These are phyloP conservation scores for Schizochytrium sp. DNA, from an alignment of 108 stramenopile genomes.

Conservation along the genomic window DNA sequence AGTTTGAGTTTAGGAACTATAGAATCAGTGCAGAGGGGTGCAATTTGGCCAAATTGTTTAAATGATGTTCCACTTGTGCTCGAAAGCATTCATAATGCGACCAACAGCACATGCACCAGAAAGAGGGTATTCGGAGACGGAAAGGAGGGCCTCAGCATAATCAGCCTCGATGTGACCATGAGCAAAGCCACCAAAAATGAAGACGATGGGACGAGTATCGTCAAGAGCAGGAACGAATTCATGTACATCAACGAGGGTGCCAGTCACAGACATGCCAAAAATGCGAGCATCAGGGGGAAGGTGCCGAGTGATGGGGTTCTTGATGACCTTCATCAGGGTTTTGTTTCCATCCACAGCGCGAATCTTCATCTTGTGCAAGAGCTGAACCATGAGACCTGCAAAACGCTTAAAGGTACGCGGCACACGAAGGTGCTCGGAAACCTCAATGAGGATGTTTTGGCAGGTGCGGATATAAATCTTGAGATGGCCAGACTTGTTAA, in stretches of 20 bases:
- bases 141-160: conserved; percentile 93
- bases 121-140: conserved; percentile 92
- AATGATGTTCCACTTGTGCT: conserved; percentile 94
- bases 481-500: conserved; percentile 95
- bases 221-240: conserved; percentile 85
- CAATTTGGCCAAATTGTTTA: conserved; percentile 63
- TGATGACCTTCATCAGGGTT: conserved; percentile 95
- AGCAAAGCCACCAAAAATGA: conserved; percentile 97
- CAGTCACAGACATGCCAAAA: conserved; percentile 81
- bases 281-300: conserved; percentile 90
- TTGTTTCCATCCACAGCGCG: conserved; percentile 85
- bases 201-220: conserved; percentile 83
- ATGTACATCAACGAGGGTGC: conserved; percentile 86
- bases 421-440: conserved; percentile 90
- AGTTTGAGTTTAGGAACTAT: too few species aligned
- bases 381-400: conserved; percentile 86
- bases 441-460: conserved; percentile 94
- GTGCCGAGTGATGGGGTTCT: conserved; percentile 95
- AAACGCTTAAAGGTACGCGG: conserved; percentile 97
- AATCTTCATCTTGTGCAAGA: conserved; percentile 99
- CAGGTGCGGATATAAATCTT: conserved; percentile 91
- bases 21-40: too few species aligned
- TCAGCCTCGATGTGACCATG: conserved; percentile 89
- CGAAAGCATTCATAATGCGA: conserved; percentile 89
- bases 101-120: conserved; percentile 92